Base-by-base conservation (phyloP, 2,329 filamentous ascomycete genomes). In the Akanthomyces muscarius region DNA sequence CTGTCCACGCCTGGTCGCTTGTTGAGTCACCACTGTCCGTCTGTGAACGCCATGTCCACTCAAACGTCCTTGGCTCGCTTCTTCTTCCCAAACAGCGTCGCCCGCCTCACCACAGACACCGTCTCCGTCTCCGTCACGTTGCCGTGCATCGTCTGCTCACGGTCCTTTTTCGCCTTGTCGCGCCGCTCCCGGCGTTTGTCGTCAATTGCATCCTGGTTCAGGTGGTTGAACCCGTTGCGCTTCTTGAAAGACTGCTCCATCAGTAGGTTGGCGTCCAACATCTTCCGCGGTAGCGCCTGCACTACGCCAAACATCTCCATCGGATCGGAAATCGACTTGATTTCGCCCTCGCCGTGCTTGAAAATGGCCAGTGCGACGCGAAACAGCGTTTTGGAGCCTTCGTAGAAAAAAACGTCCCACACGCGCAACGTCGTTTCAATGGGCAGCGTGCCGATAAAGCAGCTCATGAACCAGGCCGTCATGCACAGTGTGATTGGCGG, bases 261-360 rank as follows among this genome's bases (percentile, higher is more conserved):
- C 16, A 98, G 78, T 2, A 79, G 79, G 69, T 96, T 97, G 61
- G 89, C 89, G 74, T 98, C 92, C 23, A 97, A 75, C 70, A 97
- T 83, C 61, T 84, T 85, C 60, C 94, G 84, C 0, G 94, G 94
- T 36, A 96, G 86, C 1, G 88, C 88, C 78, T 98, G 94, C 33
- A 98, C 92, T 3, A 96, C 88, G 71, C 96, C 92, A 75, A 97
- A 97, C 70, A 97, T 92, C 77, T 98, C 94, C 88, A 96, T 96
- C 0, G 92, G 91, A 71, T 97, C 93, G 18, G 81, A 83, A 13
- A 96, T 88, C 10, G 85, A 85, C 69, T 88, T 86, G 70, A 98
- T 95, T 68, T 95, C 89, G 6, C 78, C 73, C 76, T 97, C 92
- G 66, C 91, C 92, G 1, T 89, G 81, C 76, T 97, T 97, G 83